Conservation (phyloP, 1,284 basidiomycete species). For the Microbotryum silenes-acaulis region DNA sequence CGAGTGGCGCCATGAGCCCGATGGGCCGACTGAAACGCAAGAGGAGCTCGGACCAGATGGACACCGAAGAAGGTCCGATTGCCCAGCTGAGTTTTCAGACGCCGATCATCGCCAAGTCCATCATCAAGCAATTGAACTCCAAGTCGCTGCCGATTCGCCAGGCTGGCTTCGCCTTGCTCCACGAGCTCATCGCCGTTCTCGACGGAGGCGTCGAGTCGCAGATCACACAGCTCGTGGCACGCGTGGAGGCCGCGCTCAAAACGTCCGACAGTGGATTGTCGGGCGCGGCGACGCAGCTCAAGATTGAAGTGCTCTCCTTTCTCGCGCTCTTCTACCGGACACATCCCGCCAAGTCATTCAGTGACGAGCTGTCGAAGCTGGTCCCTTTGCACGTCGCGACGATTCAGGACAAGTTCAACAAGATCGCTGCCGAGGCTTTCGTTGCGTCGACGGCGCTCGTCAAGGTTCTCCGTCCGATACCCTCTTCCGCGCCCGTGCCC, state of each 20-base stretch:
- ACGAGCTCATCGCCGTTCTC: slow-evolving; percentile 67
- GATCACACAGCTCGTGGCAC: slow-evolving; percentile 48
- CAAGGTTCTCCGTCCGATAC: slow-evolving; percentile 37
- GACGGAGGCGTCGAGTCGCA: slow-evolving; percentile 73
- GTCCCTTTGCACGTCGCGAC: slow-evolving; percentile 66
- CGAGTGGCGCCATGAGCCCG: too few relatives aligned
- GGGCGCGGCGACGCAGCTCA: slow-evolving; percentile 40
- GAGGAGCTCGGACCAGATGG: slow-evolving; percentile 30
- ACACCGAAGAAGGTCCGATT: slow-evolving; percentile 29
- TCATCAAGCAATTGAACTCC: slow-evolving; percentile 71
- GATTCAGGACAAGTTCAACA: slow-evolving; percentile 48
- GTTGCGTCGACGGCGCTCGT: slow-evolving; percentile 46
- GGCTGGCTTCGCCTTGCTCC: slow-evolving; percentile 71
- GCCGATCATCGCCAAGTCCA: slow-evolving; percentile 66
- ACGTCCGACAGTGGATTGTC: slow-evolving; percentile 35
- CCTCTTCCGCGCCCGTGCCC: slow-evolving; percentile 41
- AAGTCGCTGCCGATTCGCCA: slow-evolving; percentile 79
- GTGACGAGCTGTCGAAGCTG: slow-evolving; percentile 55
- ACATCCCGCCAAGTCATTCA: slow-evolving; percentile 63
- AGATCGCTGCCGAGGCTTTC: slow-evolving; percentile 66
- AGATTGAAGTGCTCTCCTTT: slow-evolving; percentile 71
- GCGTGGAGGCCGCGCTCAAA: slow-evolving; percentile 41
- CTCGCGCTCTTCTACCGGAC: slow-evolving; percentile 72
- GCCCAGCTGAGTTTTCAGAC: slow-evolving; percentile 62
- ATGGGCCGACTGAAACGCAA: slow-evolving; percentile 40